phyloP scores from a whole-genome alignment of 1,284 basidiomycete species.

The Neonothopanus nambi region DNA sequence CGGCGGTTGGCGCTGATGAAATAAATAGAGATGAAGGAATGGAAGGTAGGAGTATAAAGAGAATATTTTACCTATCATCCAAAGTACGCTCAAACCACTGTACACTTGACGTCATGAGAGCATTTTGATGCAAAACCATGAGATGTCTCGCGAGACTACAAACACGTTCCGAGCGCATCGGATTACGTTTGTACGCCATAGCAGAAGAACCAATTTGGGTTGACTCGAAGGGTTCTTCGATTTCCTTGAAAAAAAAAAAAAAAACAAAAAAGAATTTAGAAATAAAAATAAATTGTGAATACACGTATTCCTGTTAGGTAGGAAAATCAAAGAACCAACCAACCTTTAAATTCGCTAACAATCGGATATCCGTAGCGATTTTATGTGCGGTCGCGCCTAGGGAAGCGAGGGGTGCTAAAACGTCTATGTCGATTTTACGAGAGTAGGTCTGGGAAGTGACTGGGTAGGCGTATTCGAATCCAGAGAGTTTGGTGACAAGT shows the following conservation, averaged over 20 bases:
- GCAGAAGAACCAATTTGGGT: slow-evolving; percentile 98
- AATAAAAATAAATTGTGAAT: not conserved
- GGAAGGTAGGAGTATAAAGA: slow-evolving; percentile 11
- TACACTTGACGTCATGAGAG: slow-evolving; percentile 87
- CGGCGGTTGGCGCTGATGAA: slow-evolving; percentile 85
- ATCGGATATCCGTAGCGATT: slow-evolving; percentile 93
- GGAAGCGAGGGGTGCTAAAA: slow-evolving; percentile 85
- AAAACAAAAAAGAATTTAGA: not conserved
- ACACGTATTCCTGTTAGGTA: not conserved
- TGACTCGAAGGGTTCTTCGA: slow-evolving; percentile 99
- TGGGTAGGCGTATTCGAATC: slow-evolving; percentile 94
- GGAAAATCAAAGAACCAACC: not conserved
- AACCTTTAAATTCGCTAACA: slow-evolving; percentile 91
- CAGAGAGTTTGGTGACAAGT: slow-evolving; percentile 87
- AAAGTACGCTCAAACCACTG: slow-evolving; percentile 98
- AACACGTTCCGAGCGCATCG: slow-evolving; percentile 97
- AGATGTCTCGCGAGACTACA: slow-evolving; percentile 94
- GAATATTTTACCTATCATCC: slow-evolving; percentile 73
- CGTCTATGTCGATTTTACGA: slow-evolving; percentile 95
- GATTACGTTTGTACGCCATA: slow-evolving; percentile 99
- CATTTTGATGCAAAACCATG: slow-evolving; percentile 92
- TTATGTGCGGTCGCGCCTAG: slow-evolving; percentile 97
- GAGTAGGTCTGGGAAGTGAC: slow-evolving; percentile 99
- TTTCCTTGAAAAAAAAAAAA: slow-evolving; percentile 55
- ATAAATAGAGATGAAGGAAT: slow-evolving; percentile 1